Evolutionary conservation across 1,139 yeast species (phyloP).

Genomic region (Yamadazyma aaseri): DNA sequence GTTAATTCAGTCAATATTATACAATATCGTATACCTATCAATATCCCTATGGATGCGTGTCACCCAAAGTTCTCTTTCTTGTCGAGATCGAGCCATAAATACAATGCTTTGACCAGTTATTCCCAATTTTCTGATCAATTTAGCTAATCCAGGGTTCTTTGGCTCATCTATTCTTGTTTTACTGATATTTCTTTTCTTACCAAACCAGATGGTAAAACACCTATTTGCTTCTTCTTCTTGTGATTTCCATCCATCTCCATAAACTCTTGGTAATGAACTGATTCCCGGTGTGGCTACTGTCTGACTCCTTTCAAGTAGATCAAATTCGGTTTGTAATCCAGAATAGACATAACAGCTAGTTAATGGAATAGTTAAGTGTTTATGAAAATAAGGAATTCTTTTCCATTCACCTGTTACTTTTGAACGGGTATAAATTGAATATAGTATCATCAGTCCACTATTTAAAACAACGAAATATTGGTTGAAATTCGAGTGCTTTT

Average conservation of each 20-base stretch:
- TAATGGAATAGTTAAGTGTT: slow-evolving; percentile 59
- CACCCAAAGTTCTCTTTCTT: slow-evolving; percentile 86
- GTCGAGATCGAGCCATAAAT: slow-evolving; percentile 78
- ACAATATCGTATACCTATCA: slow-evolving; percentile 44
- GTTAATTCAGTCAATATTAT: slow-evolving; percentile 3
- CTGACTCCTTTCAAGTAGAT: slow-evolving; percentile 49
- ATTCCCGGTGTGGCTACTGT: slow-evolving; percentile 50
- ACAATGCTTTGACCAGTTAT: slow-evolving; percentile 67
- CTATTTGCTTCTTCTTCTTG: slow-evolving; percentile 70
- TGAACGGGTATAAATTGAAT: slow-evolving; percentile 46
- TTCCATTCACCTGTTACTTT: slow-evolving; percentile 46
- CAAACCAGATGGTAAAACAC: slow-evolving; percentile 85
- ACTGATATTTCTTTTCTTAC: slow-evolving; percentile 51
- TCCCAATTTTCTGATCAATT: slow-evolving; percentile 56
- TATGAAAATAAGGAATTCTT: slow-evolving; percentile 42
- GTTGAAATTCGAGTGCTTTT: slow-evolving; percentile 64
- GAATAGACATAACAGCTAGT: slow-evolving; percentile 73
- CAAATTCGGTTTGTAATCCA: slow-evolving; percentile 59
- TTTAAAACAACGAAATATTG: slow-evolving; percentile 63
- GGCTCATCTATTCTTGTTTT: slow-evolving; percentile 33
- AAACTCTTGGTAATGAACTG: slow-evolving; percentile 65
- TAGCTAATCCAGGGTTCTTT: slow-evolving; percentile 43
- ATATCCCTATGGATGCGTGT: slow-evolving; percentile 60
- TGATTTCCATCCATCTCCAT: slow-evolving; percentile 82
- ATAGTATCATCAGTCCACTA: slow-evolving; percentile 65